Evolutionary conservation across 106 monocot species (phyloP).

Genomic region (Phalaenopsis equestris): DNA sequence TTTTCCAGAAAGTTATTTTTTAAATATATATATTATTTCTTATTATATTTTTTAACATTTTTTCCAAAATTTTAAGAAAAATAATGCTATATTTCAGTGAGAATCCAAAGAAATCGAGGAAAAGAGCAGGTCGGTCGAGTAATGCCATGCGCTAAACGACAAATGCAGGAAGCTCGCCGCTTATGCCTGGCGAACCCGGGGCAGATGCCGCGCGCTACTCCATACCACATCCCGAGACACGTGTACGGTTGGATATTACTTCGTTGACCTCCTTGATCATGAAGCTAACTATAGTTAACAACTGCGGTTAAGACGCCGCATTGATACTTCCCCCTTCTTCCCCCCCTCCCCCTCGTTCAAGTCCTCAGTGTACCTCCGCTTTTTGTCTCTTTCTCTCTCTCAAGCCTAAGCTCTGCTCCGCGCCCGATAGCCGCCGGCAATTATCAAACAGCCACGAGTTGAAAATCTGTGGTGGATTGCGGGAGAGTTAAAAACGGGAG

Average conservation of each 20-base stretch:
- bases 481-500: background rate
- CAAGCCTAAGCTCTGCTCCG: background rate
- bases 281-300: too few species aligned
- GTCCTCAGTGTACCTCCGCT: background rate
- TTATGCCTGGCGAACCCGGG: background rate
- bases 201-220: constrained; percentile 7
- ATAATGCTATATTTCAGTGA: background rate
- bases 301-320: background rate
- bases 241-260: background rate
- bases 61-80: background rate
- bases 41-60: background rate
- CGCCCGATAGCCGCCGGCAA: background rate
- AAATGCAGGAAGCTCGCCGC: background rate
- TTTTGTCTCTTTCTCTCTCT: constrained; percentile 3
- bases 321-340: background rate
- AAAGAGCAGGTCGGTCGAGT: background rate
- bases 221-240: background rate
- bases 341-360: background rate
- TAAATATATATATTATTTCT: too few species aligned
- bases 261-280: background rate
- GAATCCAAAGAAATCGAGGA: background rate
- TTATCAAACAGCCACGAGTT: background rate
- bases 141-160: constrained; percentile 5
- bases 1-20: too few species aligned
- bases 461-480: background rate